These are phyloP conservation scores for Mortierella sp. DNA, from an alignment of 371 early-diverging fungal species.

Conservation along the genomic window DNA sequence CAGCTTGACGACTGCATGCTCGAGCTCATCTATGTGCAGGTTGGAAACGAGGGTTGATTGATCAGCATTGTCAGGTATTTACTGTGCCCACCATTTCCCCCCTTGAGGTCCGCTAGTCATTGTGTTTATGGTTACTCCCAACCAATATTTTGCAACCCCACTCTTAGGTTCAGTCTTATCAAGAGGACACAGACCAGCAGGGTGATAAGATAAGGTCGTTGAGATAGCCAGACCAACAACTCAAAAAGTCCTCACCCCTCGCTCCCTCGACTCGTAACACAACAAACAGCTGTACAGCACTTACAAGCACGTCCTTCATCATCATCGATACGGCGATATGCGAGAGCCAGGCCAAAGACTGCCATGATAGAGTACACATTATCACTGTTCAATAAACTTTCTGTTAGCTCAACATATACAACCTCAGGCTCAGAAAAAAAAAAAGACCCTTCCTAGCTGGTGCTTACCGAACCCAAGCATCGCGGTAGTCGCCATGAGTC, in stretches of 20 bases:
- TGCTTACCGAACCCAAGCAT: slow-evolving; percentile 90
- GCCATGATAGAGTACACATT: slow-evolving; percentile 94
- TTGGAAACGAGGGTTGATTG: neutral
- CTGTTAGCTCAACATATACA: neutral
- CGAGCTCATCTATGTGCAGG: slow-evolving; percentile 77
- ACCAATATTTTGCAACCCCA: too few species aligned
- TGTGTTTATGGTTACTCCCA: too few species aligned
- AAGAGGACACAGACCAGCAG: too few species aligned
- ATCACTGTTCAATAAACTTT: slow-evolving; percentile 64
- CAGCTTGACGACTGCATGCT: slow-evolving; percentile 85
- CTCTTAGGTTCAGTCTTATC: too few species aligned
- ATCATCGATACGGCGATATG: slow-evolving; percentile 87
- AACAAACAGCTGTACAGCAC: too few species aligned
- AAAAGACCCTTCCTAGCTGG: neutral
- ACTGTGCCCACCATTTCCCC: too few species aligned
- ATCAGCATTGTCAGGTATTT: neutral
- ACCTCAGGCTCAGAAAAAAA: neutral
- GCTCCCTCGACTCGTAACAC: too few species aligned
- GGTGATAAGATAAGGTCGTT: too few species aligned
- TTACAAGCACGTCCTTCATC: slow-evolving; percentile 85
- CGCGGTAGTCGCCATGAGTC: slow-evolving; percentile 84
- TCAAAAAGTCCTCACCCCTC: too few species aligned
- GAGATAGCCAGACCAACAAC: too few species aligned
- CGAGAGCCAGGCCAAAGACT: slow-evolving; percentile 87
- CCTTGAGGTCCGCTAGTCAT: too few species aligned